Conservation (phyloP, 768 basidiomycete genomes). For the Steccherinum ochraceum region DNA sequence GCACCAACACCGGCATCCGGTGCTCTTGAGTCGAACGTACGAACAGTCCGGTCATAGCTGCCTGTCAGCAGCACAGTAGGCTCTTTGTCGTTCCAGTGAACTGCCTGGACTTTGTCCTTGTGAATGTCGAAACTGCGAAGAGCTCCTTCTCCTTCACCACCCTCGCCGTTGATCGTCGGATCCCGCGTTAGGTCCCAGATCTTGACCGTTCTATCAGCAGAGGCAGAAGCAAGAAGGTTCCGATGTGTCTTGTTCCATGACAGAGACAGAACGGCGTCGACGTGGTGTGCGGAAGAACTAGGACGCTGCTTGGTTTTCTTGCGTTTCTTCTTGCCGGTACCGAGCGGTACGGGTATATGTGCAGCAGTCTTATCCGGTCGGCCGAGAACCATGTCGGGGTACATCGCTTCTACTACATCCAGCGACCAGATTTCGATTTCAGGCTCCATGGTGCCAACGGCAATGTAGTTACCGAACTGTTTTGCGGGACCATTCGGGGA, state of each 20-base stretch:
- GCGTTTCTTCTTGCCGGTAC: slow-evolving; percentile 96
- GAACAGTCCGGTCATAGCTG: slow-evolving; percentile 91
- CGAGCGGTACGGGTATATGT: slow-evolving; percentile 70
- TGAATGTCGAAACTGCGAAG: slow-evolving; percentile 82
- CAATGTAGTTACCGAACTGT: slow-evolving; percentile 80
- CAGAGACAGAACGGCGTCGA: slow-evolving; percentile 88
- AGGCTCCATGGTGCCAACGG: slow-evolving; percentile 94
- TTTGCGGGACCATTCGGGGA: slow-evolving; percentile 23
- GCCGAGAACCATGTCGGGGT: slow-evolving; percentile 88
- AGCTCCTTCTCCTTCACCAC: slow-evolving; percentile 45
- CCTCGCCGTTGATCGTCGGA: slow-evolving; percentile 44
- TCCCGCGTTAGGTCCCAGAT: slow-evolving; percentile 89
- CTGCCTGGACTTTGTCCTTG: slow-evolving; percentile 92
- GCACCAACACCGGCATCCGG: slow-evolving; percentile 81
- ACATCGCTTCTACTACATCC: slow-evolving; percentile 89
- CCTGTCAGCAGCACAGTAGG: slow-evolving; percentile 90
- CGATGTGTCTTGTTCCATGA: slow-evolving; percentile 90
- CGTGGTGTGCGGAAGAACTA: slow-evolving; percentile 66
- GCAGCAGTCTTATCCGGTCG: slow-evolving; percentile 79
- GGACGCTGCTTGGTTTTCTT: slow-evolving; percentile 74
- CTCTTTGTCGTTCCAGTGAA: slow-evolving; percentile 90
- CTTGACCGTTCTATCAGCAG: slow-evolving; percentile 94
- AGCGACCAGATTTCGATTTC: slow-evolving; percentile 99
- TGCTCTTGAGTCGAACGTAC: slow-evolving; percentile 87
- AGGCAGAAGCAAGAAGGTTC: slow-evolving; percentile 87